Conservation (phyloP, 1,284 basidiomycete species). For the Hymenochaete sp. region DNA sequence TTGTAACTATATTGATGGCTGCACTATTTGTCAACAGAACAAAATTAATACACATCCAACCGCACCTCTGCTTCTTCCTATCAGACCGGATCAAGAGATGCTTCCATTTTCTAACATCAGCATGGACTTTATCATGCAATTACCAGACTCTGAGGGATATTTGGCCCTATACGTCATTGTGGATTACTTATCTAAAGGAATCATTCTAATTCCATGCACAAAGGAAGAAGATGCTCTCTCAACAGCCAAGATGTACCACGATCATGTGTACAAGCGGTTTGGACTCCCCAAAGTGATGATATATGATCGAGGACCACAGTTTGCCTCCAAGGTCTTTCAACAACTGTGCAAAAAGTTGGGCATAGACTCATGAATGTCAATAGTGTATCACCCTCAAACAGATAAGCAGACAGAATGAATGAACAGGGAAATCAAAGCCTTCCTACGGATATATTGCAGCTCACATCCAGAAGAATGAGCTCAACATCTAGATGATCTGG, state of each 20-base stretch:
- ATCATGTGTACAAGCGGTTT: slow-evolving; percentile 27
- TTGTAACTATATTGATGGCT: slow-evolving; percentile 19
- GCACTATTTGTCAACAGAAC: slow-evolving; percentile 18
- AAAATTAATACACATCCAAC: slow-evolving; percentile 16
- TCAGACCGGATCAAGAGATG: slow-evolving; percentile 8
- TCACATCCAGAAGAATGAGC: no score
- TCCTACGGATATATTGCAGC: no score
- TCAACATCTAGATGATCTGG: no score
- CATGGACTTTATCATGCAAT: slow-evolving; percentile 20
- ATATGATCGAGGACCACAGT: slow-evolving; percentile 31
- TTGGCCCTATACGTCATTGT: slow-evolving; percentile 31
- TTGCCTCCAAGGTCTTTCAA: slow-evolving; percentile 25
- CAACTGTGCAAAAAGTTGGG: slow-evolving; percentile 8
- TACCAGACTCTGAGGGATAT: slow-evolving; percentile 29
- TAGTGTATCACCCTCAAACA: slow-evolving; percentile 20
- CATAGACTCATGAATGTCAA: background rate
- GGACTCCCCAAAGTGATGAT: slow-evolving; percentile 29
- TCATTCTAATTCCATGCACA: slow-evolving; percentile 23
- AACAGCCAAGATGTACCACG: slow-evolving; percentile 21
- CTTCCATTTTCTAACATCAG: slow-evolving; percentile 19
- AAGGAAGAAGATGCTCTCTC: slow-evolving; percentile 24
- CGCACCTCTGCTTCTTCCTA: slow-evolving; percentile 17
- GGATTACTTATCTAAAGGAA: slow-evolving; percentile 29
- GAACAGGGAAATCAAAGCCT: no score
- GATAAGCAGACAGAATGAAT: slow-evolving; percentile 26